Conservation (phyloP, 192 early-diverging fungal species). For the Diversispora epigaea region DNA sequence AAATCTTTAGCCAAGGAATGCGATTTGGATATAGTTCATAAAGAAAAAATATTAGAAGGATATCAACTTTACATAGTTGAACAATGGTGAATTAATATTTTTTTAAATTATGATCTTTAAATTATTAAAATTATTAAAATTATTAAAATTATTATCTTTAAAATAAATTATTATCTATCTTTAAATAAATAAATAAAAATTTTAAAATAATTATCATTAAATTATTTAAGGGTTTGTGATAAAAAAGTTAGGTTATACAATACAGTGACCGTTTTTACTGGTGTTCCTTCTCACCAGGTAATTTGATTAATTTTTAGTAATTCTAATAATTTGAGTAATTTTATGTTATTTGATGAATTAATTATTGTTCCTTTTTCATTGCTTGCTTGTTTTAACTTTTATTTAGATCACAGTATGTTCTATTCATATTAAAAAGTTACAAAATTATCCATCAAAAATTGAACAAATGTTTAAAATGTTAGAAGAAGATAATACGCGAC, state of each 20-base stretch:
- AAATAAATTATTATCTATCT: neutral
- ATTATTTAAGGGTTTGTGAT: constrained; percentile 43
- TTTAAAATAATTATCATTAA: too few relatives aligned
- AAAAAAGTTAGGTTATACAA: constrained; percentile 36
- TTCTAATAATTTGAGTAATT: neutral
- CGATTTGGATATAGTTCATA: constrained; percentile 29
- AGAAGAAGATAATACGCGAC: constrained; percentile 33
- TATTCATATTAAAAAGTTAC: constrained; percentile 38
- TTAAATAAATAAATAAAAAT: too few relatives aligned
- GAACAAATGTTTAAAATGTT: constrained; percentile 29
- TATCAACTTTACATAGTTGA: constrained; percentile 52
- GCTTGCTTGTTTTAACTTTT: too few relatives aligned
- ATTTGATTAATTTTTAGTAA: neutral
- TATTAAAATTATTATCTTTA: neutral
- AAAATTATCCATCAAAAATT: constrained; percentile 37
- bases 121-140: neutral
- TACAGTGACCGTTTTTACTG: constrained; percentile 49
- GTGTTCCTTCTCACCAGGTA: constrained; percentile 41
- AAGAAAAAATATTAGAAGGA: constrained; percentile 38
- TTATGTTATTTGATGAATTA: neutral
- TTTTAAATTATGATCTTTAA: neutral
- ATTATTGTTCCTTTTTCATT: neutral
- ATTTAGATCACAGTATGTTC: constrained; percentile 42
- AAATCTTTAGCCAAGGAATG: constrained; percentile 34
- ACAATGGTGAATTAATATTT: constrained; percentile 41